Conservation (phyloP, 345 rosid species). For the Toxicodendron radicans region DNA sequence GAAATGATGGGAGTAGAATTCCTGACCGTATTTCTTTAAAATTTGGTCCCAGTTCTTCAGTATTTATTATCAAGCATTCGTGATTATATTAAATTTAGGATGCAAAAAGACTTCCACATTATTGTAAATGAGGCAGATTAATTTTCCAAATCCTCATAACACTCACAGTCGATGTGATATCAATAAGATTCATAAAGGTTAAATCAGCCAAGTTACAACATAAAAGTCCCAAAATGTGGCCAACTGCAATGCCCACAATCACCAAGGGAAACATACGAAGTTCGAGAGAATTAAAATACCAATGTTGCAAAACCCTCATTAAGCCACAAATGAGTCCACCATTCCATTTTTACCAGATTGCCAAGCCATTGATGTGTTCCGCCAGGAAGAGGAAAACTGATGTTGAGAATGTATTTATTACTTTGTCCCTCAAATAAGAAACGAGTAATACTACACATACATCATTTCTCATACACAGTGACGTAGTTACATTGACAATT, state of each 20-base stretch:
- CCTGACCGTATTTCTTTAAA: constrained; percentile 36
- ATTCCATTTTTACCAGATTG: constrained; percentile 51
- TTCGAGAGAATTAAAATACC: constrained; percentile 26
- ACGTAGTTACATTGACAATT: too few species aligned
- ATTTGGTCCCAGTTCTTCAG: constrained; percentile 46
- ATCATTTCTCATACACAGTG: too few species aligned
- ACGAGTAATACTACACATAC: too few species aligned
- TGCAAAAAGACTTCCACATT: neutral
- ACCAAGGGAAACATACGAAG: neutral
- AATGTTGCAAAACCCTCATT: constrained; percentile 42
- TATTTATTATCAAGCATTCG: constrained; percentile 9
- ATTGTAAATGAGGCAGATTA: neutral
- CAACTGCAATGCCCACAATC: neutral
- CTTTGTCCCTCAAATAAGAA: neutral
- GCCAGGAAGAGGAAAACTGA: neutral
- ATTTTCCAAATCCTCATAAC: constrained; percentile 28
- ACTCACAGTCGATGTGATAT: neutral
- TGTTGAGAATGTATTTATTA: neutral
- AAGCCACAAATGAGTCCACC: constrained; percentile 44
- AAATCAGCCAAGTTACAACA: neutral
- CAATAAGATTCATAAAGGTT: neutral
- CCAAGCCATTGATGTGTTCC: constrained; percentile 53
- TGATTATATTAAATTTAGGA: neutral
- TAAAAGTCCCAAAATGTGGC: neutral
- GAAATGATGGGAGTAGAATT: constrained; percentile 28